Evolutionary conservation across 148 eudicot genomes (phyloP), one percentile per base, ranked within the genome.

Genomic region (Heliosperma pusillum): DNA sequence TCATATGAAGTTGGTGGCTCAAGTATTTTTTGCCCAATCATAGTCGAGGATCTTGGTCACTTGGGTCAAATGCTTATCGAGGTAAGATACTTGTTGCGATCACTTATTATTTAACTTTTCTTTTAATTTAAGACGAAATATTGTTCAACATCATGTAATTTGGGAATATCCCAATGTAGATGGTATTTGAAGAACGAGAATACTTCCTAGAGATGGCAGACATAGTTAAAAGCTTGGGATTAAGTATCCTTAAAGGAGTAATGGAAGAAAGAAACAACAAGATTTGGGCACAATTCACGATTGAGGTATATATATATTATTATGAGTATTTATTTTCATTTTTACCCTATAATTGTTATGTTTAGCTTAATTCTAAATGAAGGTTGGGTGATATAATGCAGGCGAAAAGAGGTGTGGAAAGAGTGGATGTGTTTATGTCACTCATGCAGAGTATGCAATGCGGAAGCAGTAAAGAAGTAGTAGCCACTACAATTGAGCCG

Each of bases 121-220:
- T 4, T 3, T 45, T 9, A 40, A 47, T 3, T 45, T 9, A 40
- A 47, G 50, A 20, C 0, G 27, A 4, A 10, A 47, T 3, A 55
- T 56, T 10, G 42, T 12, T n/a, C 40, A 4, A 25, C 44, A 29
- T 10, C 10, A 62, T 20, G 0, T 22, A 63, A 25, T 52, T 29
- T 66, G 36, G n/a, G 29, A 71, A 52, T 53, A 59, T 58, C n/a
- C n/a, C 4, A 19, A 11, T 85, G 78, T 86, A 95, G 97, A 90
- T 92, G 80, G 80, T 89, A 17, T 89, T 91, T 53, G 92, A 92
- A 81, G 90, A 90, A 75, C 83, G 80, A 10, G 97, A 93, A 63
- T 87, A 86, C 81, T 95, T 92, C 73, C 83, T 92, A 19, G 97
- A 95, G 86, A 89, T 95, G 75, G 89, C 89, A 13, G 97, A 92